A percentile compares a stretch with the other conserved stretches of the same genome.
Evolutionary conservation across 2,329 filamentous ascomycete genomes (phyloP).

Genomic region (Talaromyces sp.): DNA sequence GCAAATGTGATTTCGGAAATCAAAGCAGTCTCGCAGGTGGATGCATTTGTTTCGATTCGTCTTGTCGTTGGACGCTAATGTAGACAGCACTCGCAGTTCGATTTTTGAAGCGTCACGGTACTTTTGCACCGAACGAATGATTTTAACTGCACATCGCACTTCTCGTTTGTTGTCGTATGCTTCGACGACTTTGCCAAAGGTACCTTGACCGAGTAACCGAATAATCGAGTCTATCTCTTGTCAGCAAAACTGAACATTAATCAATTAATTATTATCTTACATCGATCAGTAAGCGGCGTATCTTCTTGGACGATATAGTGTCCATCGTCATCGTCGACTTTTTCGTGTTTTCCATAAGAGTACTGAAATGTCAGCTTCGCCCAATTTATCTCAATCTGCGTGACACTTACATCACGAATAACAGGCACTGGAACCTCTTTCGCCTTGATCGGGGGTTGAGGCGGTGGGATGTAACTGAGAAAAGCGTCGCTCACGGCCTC

Average conservation of each 20-base stretch:
- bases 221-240: slow-evolving; percentile 70
- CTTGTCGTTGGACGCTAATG: slow-evolving; percentile 84
- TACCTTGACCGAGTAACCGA: slow-evolving; percentile 89
- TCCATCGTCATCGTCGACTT: slow-evolving; percentile 93
- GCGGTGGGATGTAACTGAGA: slow-evolving; percentile 78
- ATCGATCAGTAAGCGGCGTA: slow-evolving; percentile 80
- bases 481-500: slow-evolving; percentile 69
- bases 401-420: slow-evolving; percentile 54
- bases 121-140: slow-evolving; percentile 96
- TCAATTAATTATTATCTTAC: slow-evolving; percentile 52
- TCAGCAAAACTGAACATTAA: slow-evolving; percentile 16
- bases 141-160: slow-evolving; percentile 89
- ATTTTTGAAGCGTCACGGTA: slow-evolving; percentile 95
- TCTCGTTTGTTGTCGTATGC: slow-evolving; percentile 75
- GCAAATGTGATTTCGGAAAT: slow-evolving; percentile 96
- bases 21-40: slow-evolving; percentile 92
- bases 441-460: slow-evolving; percentile 85
- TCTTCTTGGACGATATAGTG: slow-evolving; percentile 94
- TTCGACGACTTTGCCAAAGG: slow-evolving; percentile 96
- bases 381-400: background rate
- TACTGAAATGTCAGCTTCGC: slow-evolving; percentile 34
- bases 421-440: slow-evolving; percentile 67
- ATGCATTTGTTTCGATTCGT: slow-evolving; percentile 95
- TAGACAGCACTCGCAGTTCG: slow-evolving; percentile 87
- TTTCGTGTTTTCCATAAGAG: slow-evolving; percentile 54